Evolutionary conservation across 805 yeast genomes (phyloP), one percentile per base, ranked within the genome.

Genomic region (Clavispora vitiphila): DNA sequence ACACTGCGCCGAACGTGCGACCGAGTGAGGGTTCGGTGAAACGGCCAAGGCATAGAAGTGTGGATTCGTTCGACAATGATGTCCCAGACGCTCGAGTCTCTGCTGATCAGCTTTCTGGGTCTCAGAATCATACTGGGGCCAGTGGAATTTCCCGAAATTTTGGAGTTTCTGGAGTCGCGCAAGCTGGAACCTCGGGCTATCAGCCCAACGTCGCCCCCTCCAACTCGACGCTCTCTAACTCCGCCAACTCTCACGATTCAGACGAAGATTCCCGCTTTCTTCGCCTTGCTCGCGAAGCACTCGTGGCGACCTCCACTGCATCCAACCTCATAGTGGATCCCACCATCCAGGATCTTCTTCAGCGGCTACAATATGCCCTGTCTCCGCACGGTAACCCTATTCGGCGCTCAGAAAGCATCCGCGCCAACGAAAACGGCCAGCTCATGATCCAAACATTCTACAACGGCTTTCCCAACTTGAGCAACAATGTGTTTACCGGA

Each of bases 201-300:
- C 15, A n/a, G n/a, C 8, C 24, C 24, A 8, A 3, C 24, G 3
- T 5, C 27, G 23, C 30, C 12, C 18, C 31, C 12, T 15, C n/a
- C 26, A 29, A 2, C 16, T 20, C 32, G 8, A 24, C n/a, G n/a
- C n/a, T n/a, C n/a, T 22, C 24, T 11, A 22, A 22, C 7, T 11
- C 24, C 24, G 5, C 24, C n/a, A n/a, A n/a, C n/a, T n/a, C n/a
- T n/a, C n/a, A n/a, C n/a, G n/a, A n/a, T n/a, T n/a, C n/a, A 10
- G 63, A 60, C 43, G 83, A 77, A 53, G 86, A 80, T 53, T 65
- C 74, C 32, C 65, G 71, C 39, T 80, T 80, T 51, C 62, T 80
- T 29, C 64, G 75, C 35, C 68, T 80, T 15, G 86, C 86, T 3
- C 75, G 77, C 44, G 83, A 80, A 52, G 85, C 82, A 3, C 63